Base-by-base conservation (phyloP, 805 yeast genomes). In the Lipomyces chichibuensis region DNA sequence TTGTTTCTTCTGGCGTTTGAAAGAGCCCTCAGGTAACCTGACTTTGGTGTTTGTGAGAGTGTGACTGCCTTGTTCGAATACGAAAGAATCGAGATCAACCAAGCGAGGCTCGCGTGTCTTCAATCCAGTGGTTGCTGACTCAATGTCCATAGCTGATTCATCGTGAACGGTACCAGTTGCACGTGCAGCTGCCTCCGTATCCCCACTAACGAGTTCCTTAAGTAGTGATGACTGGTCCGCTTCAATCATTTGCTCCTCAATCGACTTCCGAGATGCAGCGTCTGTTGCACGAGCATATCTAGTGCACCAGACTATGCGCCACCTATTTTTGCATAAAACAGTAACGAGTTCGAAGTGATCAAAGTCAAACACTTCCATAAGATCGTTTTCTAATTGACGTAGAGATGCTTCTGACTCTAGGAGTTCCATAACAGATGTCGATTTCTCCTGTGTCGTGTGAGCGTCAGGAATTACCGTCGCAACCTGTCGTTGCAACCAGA, bases 11-110 rank as follows among this genome's bases (percentile, higher is more conserved):
- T 86, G 85, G 66, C 90, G 85, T 74, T 90, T 92, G 75, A 86
- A 90, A 0, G 98, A 90, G 2, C 96, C 97, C 65, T 84, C 84
- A 0, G 99, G 98, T 2, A 95, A 83, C 62, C 84, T 83, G 27
- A 95, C 86, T 67, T 87, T 88, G 0, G 88, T 79, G 0, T 84
- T 82, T 0, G 92, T 84, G 85, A 88, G 83, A 11, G 89, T 79
- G 71, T 85, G 90, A 0, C 89, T 80, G 0, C 95, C 94, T 75
- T 90, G 89, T 46, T 89, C 92, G 74, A 91, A 89, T 0, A 81
- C 82, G 5, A 89, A 78, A 11, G 85, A 81, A 32, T 85, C 87
- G 8, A 93, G 77, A 73, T 91, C 90, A n/a, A 91, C 81, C 54
- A 84, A 76, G 57, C 79, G 78, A 0, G 95, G 82, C 13, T 62